phyloP scores from a whole-genome alignment of 2,329 filamentous ascomycete species.

The Pseudopyrenochaeta lycopersici region DNA sequence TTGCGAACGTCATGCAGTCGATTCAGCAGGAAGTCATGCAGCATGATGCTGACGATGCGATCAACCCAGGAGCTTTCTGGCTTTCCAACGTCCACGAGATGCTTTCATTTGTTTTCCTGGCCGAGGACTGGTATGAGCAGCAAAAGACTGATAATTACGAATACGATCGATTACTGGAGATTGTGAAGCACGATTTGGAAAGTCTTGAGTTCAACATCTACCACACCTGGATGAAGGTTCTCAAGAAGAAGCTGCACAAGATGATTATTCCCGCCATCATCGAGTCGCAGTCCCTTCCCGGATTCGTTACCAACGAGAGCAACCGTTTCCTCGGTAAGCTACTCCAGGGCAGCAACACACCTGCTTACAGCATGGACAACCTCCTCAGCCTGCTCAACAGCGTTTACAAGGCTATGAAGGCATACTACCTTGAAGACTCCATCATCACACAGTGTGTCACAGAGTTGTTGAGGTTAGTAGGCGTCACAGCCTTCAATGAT shows the following conservation, averaged over 20 bases:
- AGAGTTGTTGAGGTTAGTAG: slow-evolving; percentile 89
- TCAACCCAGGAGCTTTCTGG: slow-evolving; percentile 98
- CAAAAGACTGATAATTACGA: slow-evolving; percentile 99
- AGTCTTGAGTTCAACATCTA: slow-evolving; percentile 99
- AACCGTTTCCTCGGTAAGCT: slow-evolving; percentile 98
- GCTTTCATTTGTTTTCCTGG: slow-evolving; percentile 98
- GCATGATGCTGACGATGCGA: slow-evolving; percentile 94
- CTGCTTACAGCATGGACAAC: slow-evolving; percentile 99
- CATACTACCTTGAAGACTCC: slow-evolving; percentile 94
- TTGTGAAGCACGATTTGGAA: slow-evolving; percentile 98
- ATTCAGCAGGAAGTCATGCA: slow-evolving; percentile 99
- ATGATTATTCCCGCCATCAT: slow-evolving; percentile 99
- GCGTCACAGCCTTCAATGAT: slow-evolving; percentile 98
- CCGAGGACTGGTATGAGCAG: slow-evolving; percentile 99
- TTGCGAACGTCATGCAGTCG: slow-evolving; percentile 99
- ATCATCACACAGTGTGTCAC: slow-evolving; percentile 97
- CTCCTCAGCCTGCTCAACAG: slow-evolving; percentile 94
- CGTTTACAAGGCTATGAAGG: slow-evolving; percentile 98
- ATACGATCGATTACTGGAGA: slow-evolving; percentile 95
- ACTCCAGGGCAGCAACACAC: slow-evolving; percentile 85
- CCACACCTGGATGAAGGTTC: slow-evolving; percentile 99
- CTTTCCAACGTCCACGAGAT: slow-evolving; percentile 99
- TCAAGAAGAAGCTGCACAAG: slow-evolving; percentile 99
- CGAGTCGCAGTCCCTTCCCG: slow-evolving; percentile 95
- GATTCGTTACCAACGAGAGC: slow-evolving; percentile 98